Percentiles rank a stretch among this genome's conserved stretches.
Evolutionary conservation across 805 yeast genomes (phyloP).

Genomic region (Schwanniomyces sp.): DNA sequence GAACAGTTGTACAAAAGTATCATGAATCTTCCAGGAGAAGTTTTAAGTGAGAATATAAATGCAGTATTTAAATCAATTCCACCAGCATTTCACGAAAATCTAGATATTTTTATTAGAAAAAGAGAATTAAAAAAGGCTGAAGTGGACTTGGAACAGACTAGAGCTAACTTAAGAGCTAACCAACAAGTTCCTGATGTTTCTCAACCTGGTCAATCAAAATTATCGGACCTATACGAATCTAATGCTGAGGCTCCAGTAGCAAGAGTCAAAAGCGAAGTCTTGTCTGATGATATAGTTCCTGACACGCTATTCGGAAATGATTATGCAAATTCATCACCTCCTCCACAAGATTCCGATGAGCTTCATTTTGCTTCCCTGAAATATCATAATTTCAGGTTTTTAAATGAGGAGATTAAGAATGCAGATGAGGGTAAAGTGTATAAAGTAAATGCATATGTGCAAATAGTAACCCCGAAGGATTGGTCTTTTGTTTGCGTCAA

Average conservation of each 20-base stretch:
- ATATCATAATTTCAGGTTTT: slow-evolving; percentile 1
- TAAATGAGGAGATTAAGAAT: slow-evolving; percentile 1
- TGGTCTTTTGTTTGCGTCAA: slow-evolving; percentile 28
- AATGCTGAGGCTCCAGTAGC: background rate
- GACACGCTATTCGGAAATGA: slow-evolving; percentile 9
- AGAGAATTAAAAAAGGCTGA: background rate
- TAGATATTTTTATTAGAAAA: background rate
- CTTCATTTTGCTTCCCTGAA: background rate
- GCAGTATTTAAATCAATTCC: background rate
- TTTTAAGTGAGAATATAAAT: background rate
- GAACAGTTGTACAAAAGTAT: background rate
- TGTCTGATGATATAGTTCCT: slow-evolving; percentile 6
- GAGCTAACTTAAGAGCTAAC: background rate
- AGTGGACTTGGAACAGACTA: background rate
- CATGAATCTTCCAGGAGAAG: background rate
- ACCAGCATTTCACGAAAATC: background rate
- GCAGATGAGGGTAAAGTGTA: slow-evolving; percentile 11
- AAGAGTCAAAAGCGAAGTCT: slow-evolving; percentile 1
- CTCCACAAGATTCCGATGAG: background rate
- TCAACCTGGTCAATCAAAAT: background rate
- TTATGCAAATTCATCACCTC: slow-evolving; percentile 5
- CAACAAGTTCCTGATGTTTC: background rate
- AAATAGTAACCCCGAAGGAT: slow-evolving; percentile 25
- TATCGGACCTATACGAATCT: background rate
- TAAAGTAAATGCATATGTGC: slow-evolving; percentile 17